phyloP scores from a whole-genome alignment of 768 basidiomycete genomes.

The Trametes villosa region DNA sequence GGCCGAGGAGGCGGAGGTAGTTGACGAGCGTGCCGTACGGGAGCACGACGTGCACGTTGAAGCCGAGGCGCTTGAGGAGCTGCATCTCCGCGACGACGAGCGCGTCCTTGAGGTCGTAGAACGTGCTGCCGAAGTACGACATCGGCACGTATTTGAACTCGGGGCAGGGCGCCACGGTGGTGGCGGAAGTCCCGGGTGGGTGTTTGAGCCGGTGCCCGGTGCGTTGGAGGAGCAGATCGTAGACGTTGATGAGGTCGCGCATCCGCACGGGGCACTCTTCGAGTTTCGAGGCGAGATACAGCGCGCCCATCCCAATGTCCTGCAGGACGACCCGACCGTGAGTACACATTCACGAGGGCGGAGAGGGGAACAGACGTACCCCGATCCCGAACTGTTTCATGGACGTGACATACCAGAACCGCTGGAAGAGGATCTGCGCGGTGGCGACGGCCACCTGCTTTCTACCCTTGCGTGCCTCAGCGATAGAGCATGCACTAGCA shows the following conservation, averaged over 20 bases:
- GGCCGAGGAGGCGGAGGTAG: slow-evolving; percentile 88
- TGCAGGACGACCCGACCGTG: slow-evolving; percentile 33
- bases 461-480: slow-evolving; percentile 43
- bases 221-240: slow-evolving; percentile 85
- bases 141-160: slow-evolving; percentile 76
- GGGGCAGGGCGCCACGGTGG: slow-evolving; percentile 30
- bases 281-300: slow-evolving; percentile 71
- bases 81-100: slow-evolving; percentile 97
- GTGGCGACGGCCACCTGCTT: slow-evolving; percentile 98
- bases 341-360: not conserved
- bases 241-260: slow-evolving; percentile 93
- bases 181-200: slow-evolving; percentile 36
- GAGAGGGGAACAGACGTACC: slow-evolving; percentile 50
- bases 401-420: slow-evolving; percentile 95
- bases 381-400: slow-evolving; percentile 94
- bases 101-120: slow-evolving; percentile 94
- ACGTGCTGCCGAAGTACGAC: slow-evolving; percentile 87
- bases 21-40: slow-evolving; percentile 96
- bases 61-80: slow-evolving; percentile 92
- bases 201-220: slow-evolving; percentile 50
- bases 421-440: slow-evolving; percentile 93
- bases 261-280: slow-evolving; percentile 92
- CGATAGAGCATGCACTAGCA: not conserved
- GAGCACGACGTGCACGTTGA: slow-evolving; percentile 90
- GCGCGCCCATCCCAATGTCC: slow-evolving; percentile 55